These are phyloP conservation scores for Sugiyamaella chiloensis DNA, from an alignment of 805 yeast species.

Conservation along the genomic window DNA sequence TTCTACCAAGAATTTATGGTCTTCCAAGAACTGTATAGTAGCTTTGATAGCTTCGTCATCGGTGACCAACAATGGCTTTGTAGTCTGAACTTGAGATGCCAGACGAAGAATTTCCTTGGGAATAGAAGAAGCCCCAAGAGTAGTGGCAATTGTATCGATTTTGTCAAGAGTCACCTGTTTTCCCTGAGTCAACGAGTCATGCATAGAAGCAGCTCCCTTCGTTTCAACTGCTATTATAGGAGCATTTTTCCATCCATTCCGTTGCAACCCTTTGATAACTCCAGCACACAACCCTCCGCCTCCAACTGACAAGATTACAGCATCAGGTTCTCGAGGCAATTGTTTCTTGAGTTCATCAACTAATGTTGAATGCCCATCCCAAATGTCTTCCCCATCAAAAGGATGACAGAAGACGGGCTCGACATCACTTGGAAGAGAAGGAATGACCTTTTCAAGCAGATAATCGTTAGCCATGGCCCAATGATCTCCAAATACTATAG, in stretches of 20 bases:
- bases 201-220: conserved; percentile 55
- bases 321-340: conserved; percentile 56
- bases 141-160: conserved; percentile 52
- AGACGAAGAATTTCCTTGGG: conserved; percentile 45
- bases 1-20: conserved; percentile 50
- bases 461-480: conserved; percentile 74
- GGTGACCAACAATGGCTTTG: conserved; percentile 41
- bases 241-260: conserved; percentile 39
- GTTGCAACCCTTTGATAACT: conserved; percentile 70
- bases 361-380: conserved; percentile 94
- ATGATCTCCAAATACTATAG: conserved; percentile 64
- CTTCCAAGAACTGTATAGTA: conserved; percentile 44
- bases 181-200: conserved; percentile 43
- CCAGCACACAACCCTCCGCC: conserved; percentile 93
- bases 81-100: conserved; percentile 36
- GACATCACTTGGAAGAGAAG: conserved; percentile 49
- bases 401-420: conserved; percentile 86
- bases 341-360: conserved; percentile 84
- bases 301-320: conserved; percentile 86
- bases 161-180: conserved; percentile 40
- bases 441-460: conserved; percentile 66
- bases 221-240: conserved; percentile 56
- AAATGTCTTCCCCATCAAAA: conserved; percentile 84
- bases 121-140: conserved; percentile 57
- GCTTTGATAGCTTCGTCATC: conserved; percentile 55